Base-by-base conservation (phyloP, 441 rosid species). In the Syzygium syzygioides region DNA sequence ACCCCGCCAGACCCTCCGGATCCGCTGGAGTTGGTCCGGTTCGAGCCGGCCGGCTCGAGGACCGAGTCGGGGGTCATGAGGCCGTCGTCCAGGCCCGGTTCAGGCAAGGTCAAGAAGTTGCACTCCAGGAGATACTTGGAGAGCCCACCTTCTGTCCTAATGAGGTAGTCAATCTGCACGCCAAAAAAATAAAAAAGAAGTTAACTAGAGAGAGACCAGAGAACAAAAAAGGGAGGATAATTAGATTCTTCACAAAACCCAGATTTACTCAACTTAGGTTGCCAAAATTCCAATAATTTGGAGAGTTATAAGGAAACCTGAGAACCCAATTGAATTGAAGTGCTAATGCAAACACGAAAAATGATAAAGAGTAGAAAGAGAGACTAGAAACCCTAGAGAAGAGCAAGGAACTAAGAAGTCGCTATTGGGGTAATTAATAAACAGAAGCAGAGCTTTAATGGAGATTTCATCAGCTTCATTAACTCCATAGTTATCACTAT, bases 101-200 rank as follows among this genome's bases (percentile, higher is more conserved):
- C 98, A 0, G 95, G 93, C 85, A 95, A 87, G 4, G 95, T 91
- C 92, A 97, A 87, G 91, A 91, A 87, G 89, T 95, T 94, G 93
- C 98, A 97, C 88, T 92, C 94, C 14, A 91, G 93, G 34, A 97
- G 93, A 91, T 94, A 94, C 87, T 90, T 92, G 1, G 97, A 92
- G 37, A 97, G 93, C 18, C 93, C 97, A 28, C 91, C 96, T 87
- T 94, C 91, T 30, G 94, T 92, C 92, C 88, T 90, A 37, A 93
- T 68, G 64, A 95, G 90, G 90, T 95, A 91, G 87, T 94, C 93
- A 86, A 96, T 90, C 99, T 97, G 93, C 60, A 52, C 83, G 17
- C 79, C 48, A 45, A 7, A 45, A 18, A 56, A 14, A 45, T 1
- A 2, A n/a, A 13, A 64, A 10, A 86, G 30, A 9, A 32, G 48